These are phyloP conservation scores for Pilaira anomala DNA, from an alignment of 192 early-diverging fungal genomes.

Conservation along the genomic window DNA sequence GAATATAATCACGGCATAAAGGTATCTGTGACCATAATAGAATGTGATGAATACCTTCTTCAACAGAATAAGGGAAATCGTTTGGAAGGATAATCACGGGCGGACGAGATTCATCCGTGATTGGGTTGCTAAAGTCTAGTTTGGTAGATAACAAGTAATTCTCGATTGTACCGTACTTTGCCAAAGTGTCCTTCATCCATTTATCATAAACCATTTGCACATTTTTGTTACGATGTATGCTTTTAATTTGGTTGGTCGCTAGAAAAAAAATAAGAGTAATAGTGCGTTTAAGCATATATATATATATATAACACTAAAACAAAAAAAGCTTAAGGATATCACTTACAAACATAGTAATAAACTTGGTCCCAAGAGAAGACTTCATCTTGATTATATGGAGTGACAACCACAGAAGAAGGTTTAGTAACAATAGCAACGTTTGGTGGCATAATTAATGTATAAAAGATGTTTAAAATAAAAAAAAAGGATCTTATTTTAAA, in stretches of 20 bases:
- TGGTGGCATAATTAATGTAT: too few species aligned
- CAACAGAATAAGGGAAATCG: constrained; percentile 30
- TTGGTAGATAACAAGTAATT: constrained; percentile 24
- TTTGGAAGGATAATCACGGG: constrained; percentile 29
- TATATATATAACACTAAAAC: background rate
- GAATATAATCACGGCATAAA: constrained; percentile 5
- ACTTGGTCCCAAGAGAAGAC: constrained; percentile 26
- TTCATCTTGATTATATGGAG: background rate
- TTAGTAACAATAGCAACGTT: too few species aligned
- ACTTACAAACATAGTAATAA: constrained; percentile 30
- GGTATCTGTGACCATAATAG: constrained; percentile 25
- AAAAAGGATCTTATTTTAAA: background rate
- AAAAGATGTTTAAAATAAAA: too few species aligned
- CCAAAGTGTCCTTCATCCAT: constrained; percentile 25
- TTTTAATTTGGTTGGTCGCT: constrained; percentile 31
- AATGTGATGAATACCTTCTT: constrained; percentile 20
- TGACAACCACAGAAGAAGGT: too few species aligned
- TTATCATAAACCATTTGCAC: constrained; percentile 21
- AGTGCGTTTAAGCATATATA: too few species aligned
- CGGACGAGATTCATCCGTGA: background rate
- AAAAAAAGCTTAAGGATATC: background rate
- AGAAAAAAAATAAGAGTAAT: background rate
- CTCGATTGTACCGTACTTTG: constrained; percentile 28
- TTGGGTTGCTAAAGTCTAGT: constrained; percentile 10
- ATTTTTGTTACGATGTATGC: constrained; percentile 14